These are phyloP conservation scores for Entophlyctis luteolus DNA, from an alignment of 192 early-diverging fungal species.

Conservation along the genomic window DNA sequence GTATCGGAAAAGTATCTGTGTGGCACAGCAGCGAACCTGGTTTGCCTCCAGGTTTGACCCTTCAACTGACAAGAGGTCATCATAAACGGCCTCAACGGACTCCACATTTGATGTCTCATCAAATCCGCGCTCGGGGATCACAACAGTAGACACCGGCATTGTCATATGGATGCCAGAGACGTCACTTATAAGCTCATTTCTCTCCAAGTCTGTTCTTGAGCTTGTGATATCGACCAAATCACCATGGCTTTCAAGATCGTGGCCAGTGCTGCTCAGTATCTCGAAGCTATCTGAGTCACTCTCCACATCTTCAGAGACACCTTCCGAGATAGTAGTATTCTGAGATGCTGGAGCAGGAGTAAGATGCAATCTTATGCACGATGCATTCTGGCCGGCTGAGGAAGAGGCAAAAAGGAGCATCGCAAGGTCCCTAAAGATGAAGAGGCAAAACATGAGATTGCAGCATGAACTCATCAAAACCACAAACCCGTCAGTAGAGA, in stretches of 20 bases:
- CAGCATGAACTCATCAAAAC: background rate
- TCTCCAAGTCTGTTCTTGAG: too few species aligned
- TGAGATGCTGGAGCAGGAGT: too few species aligned
- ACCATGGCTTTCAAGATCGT: too few species aligned
- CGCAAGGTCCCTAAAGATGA: conserved; percentile 1
- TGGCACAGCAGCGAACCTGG: background rate
- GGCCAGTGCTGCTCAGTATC: too few species aligned
- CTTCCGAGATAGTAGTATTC: too few species aligned
- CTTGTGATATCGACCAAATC: too few species aligned
- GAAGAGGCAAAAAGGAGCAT: conserved; percentile 20
- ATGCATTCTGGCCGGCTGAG: background rate
- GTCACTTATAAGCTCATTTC: background rate
- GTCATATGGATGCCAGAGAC: background rate
- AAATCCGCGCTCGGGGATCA: too few species aligned
- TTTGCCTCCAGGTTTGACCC: background rate
- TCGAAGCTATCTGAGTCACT: conserved; percentile 11
- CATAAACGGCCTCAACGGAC: conserved; percentile 11
- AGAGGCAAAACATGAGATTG: background rate
- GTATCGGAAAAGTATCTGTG: background rate
- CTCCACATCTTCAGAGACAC: background rate
- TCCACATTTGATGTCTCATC: conserved; percentile 1
- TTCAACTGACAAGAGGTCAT: background rate
- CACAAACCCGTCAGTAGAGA: conserved; percentile 1
- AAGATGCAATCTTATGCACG: too few species aligned
- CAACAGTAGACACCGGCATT: too few species aligned